phyloP scores from a whole-genome alignment of 257 asterid species.

The Ilex aquifolium region DNA sequence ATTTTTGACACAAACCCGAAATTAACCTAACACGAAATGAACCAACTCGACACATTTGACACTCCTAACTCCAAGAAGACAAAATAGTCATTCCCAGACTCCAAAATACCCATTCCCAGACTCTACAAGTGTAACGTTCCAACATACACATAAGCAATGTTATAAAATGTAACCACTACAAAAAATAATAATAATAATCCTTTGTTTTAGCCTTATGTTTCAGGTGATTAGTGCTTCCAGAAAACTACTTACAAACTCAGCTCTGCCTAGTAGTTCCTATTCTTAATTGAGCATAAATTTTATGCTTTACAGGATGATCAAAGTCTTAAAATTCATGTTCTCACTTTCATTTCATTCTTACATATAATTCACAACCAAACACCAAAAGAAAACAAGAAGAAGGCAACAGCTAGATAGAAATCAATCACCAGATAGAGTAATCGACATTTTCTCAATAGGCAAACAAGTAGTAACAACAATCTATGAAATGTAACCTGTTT shows the following conservation, averaged over 20 bases:
- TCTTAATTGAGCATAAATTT: neutral
- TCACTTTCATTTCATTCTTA: neutral
- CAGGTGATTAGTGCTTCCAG: no score
- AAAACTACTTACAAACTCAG: no score
- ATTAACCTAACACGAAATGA: no score
- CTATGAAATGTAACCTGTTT: no score
- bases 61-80: slow-evolving; percentile 35
- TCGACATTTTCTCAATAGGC: neutral
- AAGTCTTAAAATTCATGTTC: neutral
- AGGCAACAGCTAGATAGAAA: neutral
- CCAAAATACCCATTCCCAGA: slow-evolving; percentile 40
- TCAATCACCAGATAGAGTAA: neutral
- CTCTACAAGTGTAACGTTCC: slow-evolving; percentile 84
- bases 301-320: neutral
- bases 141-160: slow-evolving; percentile 43
- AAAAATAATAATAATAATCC: no score
- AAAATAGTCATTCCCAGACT: slow-evolving; percentile 37
- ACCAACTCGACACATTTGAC: no score
- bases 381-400: neutral
- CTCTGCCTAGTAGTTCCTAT: neutral
- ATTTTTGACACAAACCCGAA: no score
- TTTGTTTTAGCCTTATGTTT: no score
- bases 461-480: neutral
- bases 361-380: neutral
- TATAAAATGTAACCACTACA: neutral